phyloP scores from a whole-genome alignment of 2,329 filamentous ascomycete species.

The Ceratocystis cubensis region DNA sequence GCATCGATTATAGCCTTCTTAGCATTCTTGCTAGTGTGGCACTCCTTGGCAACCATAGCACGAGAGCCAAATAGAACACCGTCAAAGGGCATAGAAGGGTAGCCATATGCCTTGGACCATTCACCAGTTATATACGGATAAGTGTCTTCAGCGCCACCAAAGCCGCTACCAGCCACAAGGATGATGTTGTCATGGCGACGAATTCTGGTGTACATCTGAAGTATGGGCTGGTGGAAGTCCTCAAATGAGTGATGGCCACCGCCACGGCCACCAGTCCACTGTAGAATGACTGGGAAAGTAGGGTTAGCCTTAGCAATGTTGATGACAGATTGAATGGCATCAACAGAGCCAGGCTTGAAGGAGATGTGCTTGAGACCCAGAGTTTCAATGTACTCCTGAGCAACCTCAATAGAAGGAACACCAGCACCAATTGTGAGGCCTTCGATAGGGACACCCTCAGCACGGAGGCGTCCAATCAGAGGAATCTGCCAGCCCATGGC shows the following conservation, averaged over 20 bases:
- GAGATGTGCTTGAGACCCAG: constrained; percentile 84
- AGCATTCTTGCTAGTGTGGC: constrained; percentile 71
- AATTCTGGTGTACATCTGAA: constrained; percentile 84
- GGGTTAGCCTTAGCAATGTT: constrained; percentile 93
- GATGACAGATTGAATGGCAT: constrained; percentile 79
- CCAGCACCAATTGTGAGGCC: constrained; percentile 86
- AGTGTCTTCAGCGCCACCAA: constrained; percentile 78
- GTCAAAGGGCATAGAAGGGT: constrained; percentile 88
- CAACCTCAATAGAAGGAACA: constrained; percentile 85
- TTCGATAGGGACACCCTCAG: constrained; percentile 81
- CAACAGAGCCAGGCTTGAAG: constrained; percentile 84
- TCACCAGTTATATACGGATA: constrained; percentile 83
- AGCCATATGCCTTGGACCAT: constrained; percentile 79
- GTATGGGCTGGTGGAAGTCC: constrained; percentile 84
- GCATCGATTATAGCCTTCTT: constrained; percentile 87
- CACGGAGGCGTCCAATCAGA: constrained; percentile 62
- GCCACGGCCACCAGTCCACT: constrained; percentile 90
- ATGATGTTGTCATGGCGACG: constrained; percentile 77
- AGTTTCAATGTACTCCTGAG: constrained; percentile 86
- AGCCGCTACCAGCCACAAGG: constrained; percentile 79
- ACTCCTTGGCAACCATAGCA: constrained; percentile 91
- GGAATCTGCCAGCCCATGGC: constrained; percentile 92
- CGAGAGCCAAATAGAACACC: constrained; percentile 82
- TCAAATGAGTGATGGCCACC: constrained; percentile 92
- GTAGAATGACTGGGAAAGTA: constrained; percentile 78